Conservation (phyloP, 73 alveolate species). For the Tetrahymena thermophila region DNA sequence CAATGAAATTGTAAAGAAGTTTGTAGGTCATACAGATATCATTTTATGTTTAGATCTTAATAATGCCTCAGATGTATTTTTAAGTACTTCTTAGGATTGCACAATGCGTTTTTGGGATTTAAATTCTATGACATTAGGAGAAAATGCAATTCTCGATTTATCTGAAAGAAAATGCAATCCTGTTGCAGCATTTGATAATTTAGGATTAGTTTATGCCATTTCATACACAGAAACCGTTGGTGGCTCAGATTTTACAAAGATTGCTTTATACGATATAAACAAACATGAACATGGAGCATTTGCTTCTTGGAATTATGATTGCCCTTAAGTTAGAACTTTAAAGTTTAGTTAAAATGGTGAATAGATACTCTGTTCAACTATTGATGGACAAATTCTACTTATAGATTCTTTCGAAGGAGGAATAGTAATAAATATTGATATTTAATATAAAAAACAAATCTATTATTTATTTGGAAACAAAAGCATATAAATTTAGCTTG, state of each 20-base stretch:
- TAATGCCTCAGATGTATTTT: slow-evolving; percentile 67
- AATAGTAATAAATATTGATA: not conserved
- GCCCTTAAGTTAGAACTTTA: slow-evolving; percentile 40
- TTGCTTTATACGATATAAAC: slow-evolving; percentile 37
- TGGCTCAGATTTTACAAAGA: slow-evolving; percentile 1
- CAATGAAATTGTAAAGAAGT: slow-evolving; percentile 67
- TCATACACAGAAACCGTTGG: not conserved
- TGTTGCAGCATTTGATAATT: slow-evolving; percentile 62
- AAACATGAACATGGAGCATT: slow-evolving; percentile 44
- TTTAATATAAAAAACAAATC: too few species aligned
- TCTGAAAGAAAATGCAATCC: slow-evolving; percentile 66
- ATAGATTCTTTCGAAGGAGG: slow-evolving; percentile 58
- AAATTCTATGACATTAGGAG: slow-evolving; percentile 32
- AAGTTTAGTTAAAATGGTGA: slow-evolving; percentile 44
- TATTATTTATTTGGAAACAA: too few species aligned
- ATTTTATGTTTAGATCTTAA: slow-evolving; percentile 66
- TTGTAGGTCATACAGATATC: slow-evolving; percentile 72
- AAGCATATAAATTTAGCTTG: too few species aligned
- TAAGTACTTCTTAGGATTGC: slow-evolving; percentile 68
- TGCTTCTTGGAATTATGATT: slow-evolving; percentile 12
- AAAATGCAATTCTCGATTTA: slow-evolving; percentile 56
- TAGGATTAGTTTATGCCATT: slow-evolving; percentile 71
- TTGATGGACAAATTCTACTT: slow-evolving; percentile 22
- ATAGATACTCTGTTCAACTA: slow-evolving; percentile 20
- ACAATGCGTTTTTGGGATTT: slow-evolving; percentile 76